Percentiles rank a stretch among this genome's conserved stretches.
Evolutionary conservation across 2,329 filamentous ascomycete genomes (phyloP).

Genomic region (Cladosporium halotolerans): DNA sequence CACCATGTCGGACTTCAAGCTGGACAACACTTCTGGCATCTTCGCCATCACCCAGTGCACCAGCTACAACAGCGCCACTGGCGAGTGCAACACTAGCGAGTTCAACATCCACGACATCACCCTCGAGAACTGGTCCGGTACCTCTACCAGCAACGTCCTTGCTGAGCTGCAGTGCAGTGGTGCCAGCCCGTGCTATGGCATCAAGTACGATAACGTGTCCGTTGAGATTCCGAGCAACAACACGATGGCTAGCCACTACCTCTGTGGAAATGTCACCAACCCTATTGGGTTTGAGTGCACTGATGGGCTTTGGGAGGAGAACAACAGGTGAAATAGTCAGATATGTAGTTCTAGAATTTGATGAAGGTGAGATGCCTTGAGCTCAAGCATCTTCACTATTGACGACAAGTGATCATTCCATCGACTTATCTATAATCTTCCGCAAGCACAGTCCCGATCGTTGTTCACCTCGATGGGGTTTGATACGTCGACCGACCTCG

Average conservation of each 20-base stretch:
- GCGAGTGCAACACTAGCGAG: constrained; percentile 25
- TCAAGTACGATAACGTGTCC: constrained; percentile 14
- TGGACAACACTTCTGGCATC: constrained; percentile 17
- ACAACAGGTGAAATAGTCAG: constrained; percentile 1
- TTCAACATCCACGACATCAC: constrained; percentile 36
- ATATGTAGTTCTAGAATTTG: too few relatives aligned
- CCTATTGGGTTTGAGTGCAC: constrained; percentile 23
- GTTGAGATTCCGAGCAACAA: constrained; percentile 13
- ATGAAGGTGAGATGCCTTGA: too few relatives aligned
- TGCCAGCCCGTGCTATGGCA: constrained; percentile 22
- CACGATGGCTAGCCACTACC: constrained; percentile 17
- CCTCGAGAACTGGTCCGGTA: constrained; percentile 29
- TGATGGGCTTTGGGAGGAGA: constrained; percentile 16
- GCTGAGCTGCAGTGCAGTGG: constrained; percentile 26
- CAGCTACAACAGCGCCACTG: constrained; percentile 19
- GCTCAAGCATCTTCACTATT: too few relatives aligned
- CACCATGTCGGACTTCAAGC: constrained; percentile 29
- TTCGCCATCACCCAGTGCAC: constrained; percentile 28
- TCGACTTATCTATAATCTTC: too few relatives aligned
- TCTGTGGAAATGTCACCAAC: constrained; percentile 21
- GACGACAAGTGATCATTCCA: too few relatives aligned
- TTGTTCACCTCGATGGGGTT: too few relatives aligned
- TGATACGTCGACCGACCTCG: too few relatives aligned
- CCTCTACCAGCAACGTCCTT: constrained; percentile 16
- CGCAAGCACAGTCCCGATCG: too few relatives aligned